Evolutionary conservation across 768 basidiomycete species (phyloP).

Genomic region (Zangia roseola): DNA sequence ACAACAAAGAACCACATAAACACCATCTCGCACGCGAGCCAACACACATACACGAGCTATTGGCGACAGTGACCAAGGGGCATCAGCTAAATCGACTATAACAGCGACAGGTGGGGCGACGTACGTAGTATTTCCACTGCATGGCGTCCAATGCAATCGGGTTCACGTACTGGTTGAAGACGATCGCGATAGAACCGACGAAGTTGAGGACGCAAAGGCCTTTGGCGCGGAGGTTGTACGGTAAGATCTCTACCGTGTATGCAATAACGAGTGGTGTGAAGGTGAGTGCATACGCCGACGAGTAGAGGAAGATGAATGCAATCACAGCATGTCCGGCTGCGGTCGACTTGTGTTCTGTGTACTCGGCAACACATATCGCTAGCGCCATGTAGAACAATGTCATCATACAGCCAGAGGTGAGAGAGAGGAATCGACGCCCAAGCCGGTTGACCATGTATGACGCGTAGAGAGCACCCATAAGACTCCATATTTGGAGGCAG

Average conservation of each 20-base stretch:
- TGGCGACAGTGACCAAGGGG: too few species aligned
- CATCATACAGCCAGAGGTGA: constrained; percentile 60
- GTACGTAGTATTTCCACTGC: constrained; percentile 48
- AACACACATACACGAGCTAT: constrained; percentile 21
- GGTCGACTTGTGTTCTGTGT: constrained; percentile 38
- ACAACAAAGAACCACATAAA: constrained; percentile 14
- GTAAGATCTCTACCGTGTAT: constrained; percentile 75
- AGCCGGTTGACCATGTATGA: constrained; percentile 49
- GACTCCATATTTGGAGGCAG: constrained; percentile 47
- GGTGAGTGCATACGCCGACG: constrained; percentile 59
- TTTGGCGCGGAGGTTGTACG: constrained; percentile 76
- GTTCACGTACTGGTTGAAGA: constrained; percentile 81
- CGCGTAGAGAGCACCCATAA: constrained; percentile 13
- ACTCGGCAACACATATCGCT: constrained; percentile 63
- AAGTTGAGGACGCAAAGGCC: constrained; percentile 77
- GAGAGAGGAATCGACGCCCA: constrained; percentile 66
- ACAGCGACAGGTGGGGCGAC: not conserved
- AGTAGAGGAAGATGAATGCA: constrained; percentile 59
- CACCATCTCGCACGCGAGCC: constrained; percentile 13
- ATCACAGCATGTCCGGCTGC: constrained; percentile 49
- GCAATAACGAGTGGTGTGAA: constrained; percentile 71
- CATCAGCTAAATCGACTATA: too few species aligned
- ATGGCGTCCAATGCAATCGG: constrained; percentile 62
- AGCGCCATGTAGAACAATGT: constrained; percentile 62
- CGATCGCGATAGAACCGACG: constrained; percentile 58